Conservation (phyloP, 495 filamentous ascomycete species). For the Ramalina intermedia region DNA sequence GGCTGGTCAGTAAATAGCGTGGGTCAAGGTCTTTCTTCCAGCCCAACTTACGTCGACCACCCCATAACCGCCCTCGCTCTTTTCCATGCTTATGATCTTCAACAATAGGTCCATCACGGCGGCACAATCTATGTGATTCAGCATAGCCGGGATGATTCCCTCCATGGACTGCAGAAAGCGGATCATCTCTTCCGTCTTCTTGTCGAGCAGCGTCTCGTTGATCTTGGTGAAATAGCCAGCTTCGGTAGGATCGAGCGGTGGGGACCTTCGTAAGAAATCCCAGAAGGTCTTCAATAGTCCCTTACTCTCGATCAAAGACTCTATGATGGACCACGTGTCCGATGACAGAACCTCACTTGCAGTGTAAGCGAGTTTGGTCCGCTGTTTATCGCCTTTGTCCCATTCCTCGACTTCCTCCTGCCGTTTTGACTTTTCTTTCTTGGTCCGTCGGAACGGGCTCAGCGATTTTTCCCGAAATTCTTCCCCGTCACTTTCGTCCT, state of each 20-base stretch:
- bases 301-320: slow-evolving; percentile 77
- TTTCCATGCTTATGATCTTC: slow-evolving; percentile 95
- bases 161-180: slow-evolving; percentile 71
- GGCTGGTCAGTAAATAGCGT: neutral
- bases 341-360: slow-evolving; percentile 88
- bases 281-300: slow-evolving; percentile 70
- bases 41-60: slow-evolving; percentile 72
- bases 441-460: slow-evolving; percentile 15
- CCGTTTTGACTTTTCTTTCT: slow-evolving; percentile 30
- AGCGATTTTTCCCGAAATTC: slow-evolving; percentile 13
- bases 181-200: slow-evolving; percentile 95
- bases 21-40: neutral
- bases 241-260: slow-evolving; percentile 79
- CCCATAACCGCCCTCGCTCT: slow-evolving; percentile 77
- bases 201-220: slow-evolving; percentile 89
- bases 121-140: slow-evolving; percentile 91
- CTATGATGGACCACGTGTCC: slow-evolving; percentile 90
- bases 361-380: slow-evolving; percentile 81
- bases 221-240: slow-evolving; percentile 98
- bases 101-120: slow-evolving; percentile 98
- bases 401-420: slow-evolving; percentile 40
- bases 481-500: slow-evolving; percentile 38
- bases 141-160: slow-evolving; percentile 65
- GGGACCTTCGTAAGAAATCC: slow-evolving; percentile 65
- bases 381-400: slow-evolving; percentile 69